These are phyloP conservation scores for Diaporthe citrichinensis DNA, from an alignment of 2,329 filamentous ascomycete genomes.

Conservation along the genomic window DNA sequence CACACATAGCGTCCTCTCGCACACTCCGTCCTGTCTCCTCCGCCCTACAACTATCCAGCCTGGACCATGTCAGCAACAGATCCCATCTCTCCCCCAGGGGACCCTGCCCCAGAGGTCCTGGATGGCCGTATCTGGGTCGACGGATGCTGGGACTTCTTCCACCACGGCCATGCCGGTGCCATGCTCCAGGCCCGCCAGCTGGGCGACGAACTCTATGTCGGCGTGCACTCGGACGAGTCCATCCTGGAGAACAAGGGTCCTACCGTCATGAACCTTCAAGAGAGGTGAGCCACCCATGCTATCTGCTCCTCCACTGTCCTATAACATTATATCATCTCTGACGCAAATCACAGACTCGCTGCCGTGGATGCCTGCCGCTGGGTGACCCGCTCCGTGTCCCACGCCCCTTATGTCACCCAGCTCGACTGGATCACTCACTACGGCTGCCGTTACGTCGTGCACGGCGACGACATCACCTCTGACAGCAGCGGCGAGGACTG, in stretches of 20 bases:
- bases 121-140: conserved; percentile 95
- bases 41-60: neutral
- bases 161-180: conserved; percentile 89
- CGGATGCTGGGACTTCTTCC: conserved; percentile 97
- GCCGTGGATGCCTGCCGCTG: conserved; percentile 96
- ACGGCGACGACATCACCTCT: conserved; percentile 97
- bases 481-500: conserved; percentile 95
- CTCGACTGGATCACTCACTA: conserved; percentile 96
- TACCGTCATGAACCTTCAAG: conserved; percentile 93
- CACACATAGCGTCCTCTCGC: neutral
- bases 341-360: conserved; percentile 72
- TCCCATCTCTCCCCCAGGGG: conserved; percentile 55
- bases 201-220: conserved; percentile 89
- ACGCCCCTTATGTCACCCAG: conserved; percentile 94
- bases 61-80: conserved; percentile 44
- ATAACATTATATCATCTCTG: conserved; percentile 22
- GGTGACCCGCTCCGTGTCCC: conserved; percentile 86
- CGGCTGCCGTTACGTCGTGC: conserved; percentile 94
- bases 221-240: conserved; percentile 94
- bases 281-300: conserved; percentile 71
- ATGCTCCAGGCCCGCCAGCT: conserved; percentile 96
- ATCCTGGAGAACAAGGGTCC: conserved; percentile 98
- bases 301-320: conserved; percentile 36
- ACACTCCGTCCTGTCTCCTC: neutral
- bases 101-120: conserved; percentile 67